A percentile compares a stretch with the other conserved stretches of the same genome.
These are phyloP conservation scores for Antarctomyces pellizariae DNA, from an alignment of 495 filamentous ascomycete species.

Conservation along the genomic window DNA sequence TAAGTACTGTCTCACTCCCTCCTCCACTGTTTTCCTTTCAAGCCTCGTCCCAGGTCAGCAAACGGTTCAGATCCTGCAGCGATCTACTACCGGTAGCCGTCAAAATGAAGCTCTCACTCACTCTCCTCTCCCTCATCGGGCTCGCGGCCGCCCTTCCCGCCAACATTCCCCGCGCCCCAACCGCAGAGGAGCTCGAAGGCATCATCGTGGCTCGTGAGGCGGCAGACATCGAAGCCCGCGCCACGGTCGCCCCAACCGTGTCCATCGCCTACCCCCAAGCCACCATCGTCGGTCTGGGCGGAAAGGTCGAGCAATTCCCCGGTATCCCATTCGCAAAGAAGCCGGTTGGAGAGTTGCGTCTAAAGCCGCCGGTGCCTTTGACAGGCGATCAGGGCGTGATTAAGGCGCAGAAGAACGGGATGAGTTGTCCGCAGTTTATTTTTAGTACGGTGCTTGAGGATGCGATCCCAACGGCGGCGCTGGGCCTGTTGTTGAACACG, in stretches of 20 bases:
- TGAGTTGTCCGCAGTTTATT: conserved; percentile 27
- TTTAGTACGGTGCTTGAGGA: conserved; percentile 19
- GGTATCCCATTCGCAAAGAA: conserved; percentile 42
- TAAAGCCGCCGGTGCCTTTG: conserved; percentile 32
- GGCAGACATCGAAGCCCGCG: no score
- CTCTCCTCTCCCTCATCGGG: no score
- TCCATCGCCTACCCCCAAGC: conserved; percentile 6
- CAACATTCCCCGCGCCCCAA: no score
- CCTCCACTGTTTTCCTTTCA: no score
- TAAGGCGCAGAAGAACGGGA: conserved; percentile 19
- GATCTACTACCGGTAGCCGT: no score
- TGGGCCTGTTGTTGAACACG: conserved; percentile 27
- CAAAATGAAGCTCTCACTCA: no score
- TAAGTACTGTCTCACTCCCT: no score
- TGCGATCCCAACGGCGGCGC: conserved; percentile 19
- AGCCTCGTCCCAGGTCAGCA: no score
- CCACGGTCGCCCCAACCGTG: conserved; percentile 9
- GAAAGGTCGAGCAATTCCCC: conserved; percentile 25
- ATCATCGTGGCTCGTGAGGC: no score
- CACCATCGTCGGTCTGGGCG: conserved; percentile 7
- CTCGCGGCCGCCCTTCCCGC: no score
- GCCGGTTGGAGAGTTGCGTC: conserved; percentile 30
- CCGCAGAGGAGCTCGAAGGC: no score
- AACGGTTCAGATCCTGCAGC: no score
- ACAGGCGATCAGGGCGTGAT: conserved; percentile 20